Evolutionary conservation across 176 grass and related monocot genomes (phyloP).

Genomic region (Oryza punctata): DNA sequence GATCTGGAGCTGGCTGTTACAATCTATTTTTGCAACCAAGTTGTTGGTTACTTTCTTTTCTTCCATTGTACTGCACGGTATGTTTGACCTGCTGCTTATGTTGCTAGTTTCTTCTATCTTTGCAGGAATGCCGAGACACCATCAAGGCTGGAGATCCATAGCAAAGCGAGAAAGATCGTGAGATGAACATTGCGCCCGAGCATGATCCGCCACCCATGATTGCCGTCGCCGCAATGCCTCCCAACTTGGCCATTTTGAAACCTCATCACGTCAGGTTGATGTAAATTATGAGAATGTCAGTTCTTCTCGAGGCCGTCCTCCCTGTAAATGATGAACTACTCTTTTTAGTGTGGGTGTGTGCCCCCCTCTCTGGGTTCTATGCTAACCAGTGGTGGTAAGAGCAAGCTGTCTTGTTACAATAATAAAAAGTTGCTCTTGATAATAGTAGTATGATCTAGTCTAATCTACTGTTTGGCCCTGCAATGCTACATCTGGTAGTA

Average conservation of each 20-base stretch:
- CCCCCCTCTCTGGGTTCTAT: neutral
- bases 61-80: neutral
- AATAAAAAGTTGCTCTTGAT: slow-evolving; percentile 49
- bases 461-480: neutral
- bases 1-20: neutral
- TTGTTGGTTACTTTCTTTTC: neutral
- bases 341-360: neutral
- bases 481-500: neutral
- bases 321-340: slow-evolving; percentile 61
- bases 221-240: neutral
- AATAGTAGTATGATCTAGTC: neutral
- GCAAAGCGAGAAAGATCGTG: slow-evolving; percentile 24
- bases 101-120: neutral
- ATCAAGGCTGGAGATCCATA: slow-evolving; percentile 29
- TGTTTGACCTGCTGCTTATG: slow-evolving; percentile 2
- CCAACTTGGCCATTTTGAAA: slow-evolving; percentile 39
- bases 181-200: slow-evolving; percentile 17
- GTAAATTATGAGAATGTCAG: slow-evolving; percentile 38
- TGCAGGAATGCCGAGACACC: slow-evolving; percentile 44
- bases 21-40: neutral
- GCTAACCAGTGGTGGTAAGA: slow-evolving; percentile 45
- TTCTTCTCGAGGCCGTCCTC: neutral
- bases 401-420: slow-evolving; percentile 44
- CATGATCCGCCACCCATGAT: neutral
- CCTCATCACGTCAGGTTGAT: slow-evolving; percentile 9